Evolutionary conservation across 2,329 filamentous ascomycete genomes (phyloP), one percentile per base, ranked within the genome.

Genomic region (Verticillium alfalfae): DNA sequence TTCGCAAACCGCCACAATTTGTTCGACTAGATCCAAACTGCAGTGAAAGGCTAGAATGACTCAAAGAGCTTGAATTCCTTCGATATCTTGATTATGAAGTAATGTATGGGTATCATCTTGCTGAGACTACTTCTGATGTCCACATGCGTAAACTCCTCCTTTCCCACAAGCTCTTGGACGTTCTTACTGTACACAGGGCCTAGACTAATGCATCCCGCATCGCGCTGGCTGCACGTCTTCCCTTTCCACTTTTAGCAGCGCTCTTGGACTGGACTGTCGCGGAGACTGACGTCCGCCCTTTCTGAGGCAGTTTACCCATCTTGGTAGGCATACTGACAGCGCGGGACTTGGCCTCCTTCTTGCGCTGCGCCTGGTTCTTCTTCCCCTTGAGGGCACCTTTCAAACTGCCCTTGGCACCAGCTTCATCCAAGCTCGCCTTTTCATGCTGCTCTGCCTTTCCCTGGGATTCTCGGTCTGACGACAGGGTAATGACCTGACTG

Each of bases 371-470:
- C 13, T 31, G 13, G 4, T 37, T 58, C 58, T 70, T 69, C 60
- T 64, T 65, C n/a, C 65, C 65, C 67, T 66, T 66, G 16, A 66
- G 65, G 61, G 38, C 1, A 65, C 65, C 10, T 31, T 58, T 7
- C 56, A 67, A 55, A 31, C 54, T 66, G 15, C 39, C 76, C 1
- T 70, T 75, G 26, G 66, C 70, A 60, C 79, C 76, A 38, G 76
- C 67, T n/a, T 71, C 71, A 12, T 78, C 76, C 38, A 78, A 75
- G 2, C 74, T 73, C 56, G 78, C 75, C 58, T 78, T 75, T 3
- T 64, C 66, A 18, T 71, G 68, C 5, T 67, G 68, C 39, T 41
- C 56, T 9, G 7, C 54, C 9, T 26, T 57, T 9, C 12, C 54
- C 13, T 26, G 59, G 16, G 61, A 54, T 10, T 63, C 52, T 15